Evolutionary conservation across 305 asterid genomes (phyloP), one percentile per base, ranked within the genome.

Genomic region (Solanum aculeatissimum): DNA sequence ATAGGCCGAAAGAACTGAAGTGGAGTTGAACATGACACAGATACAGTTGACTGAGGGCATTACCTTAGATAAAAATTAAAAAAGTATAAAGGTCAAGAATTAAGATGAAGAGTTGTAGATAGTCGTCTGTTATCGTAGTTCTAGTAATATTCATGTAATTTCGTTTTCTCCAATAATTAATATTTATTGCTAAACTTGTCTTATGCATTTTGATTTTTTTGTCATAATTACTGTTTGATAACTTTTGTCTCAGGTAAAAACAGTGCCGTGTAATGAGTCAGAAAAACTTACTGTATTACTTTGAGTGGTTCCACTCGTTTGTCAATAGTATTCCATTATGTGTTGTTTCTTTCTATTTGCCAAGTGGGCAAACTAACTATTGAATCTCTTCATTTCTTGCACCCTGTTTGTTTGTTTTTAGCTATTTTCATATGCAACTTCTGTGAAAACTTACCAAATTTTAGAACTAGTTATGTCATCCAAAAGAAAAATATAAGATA

Each of bases 31-130:
- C 62, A 8, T 54, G 12, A 54, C n/a, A 54, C 9, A 54, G 2
- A 23, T 18, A 7, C 0, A 18, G 7, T 1, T 54, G 1, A 54
- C 16, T 49, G 19, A 15, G 9, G 7, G 15, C 1, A 49, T 49
- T 5, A 4, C 4, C 7, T 49, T 49, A 49, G 7, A 47, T 4
- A 12, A 2, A 51, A 15, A 15, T 4, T 13, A 12, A 7, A 51
- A 2, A 51, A 4, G 0, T 4, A 3, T 47, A 3, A 1, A 47
- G 0, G 0, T 6, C 3, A 0, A 6, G 3, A 0, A 51, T 51
- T 15, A 15, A 3, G 16, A 3, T 12, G 15, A 49, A 14, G 2
- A 1, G 0, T 49, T 3, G 15, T 49, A 14, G 2, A 1, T 49
- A 49, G 1, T 14, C 6, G 2, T 15, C 0, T 53, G 1, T 15